Evolutionary conservation across 2,329 filamentous ascomycete species (phyloP).

Genomic region (Fusarium sp.): DNA sequence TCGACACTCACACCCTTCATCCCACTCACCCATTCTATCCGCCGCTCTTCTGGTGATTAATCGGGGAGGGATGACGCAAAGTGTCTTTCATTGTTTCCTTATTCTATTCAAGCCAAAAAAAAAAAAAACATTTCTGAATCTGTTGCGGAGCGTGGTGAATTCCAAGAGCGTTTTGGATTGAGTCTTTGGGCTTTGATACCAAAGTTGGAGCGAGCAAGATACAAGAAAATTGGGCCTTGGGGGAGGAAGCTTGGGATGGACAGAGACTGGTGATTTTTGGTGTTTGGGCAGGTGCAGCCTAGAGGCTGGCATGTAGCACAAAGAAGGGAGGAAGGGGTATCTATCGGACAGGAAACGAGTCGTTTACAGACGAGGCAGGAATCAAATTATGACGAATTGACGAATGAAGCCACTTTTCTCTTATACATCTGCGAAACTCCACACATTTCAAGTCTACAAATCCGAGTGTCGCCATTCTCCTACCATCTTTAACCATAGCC

Average conservation of each 20-base stretch:
- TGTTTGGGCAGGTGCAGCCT: constrained; percentile 1
- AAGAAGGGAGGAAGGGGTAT: neutral
- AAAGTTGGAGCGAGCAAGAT: neutral
- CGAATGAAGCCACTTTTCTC: neutral
- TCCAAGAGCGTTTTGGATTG: neutral
- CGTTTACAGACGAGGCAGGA: neutral
- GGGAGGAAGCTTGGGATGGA: neutral
- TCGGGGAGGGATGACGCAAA: neutral
- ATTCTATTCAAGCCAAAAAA: neutral
- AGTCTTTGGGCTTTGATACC: neutral
- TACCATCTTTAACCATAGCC: neutral
- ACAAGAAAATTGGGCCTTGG: neutral
- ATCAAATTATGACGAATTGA: neutral
- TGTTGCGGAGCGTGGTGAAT: neutral
- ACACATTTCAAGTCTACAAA: neutral
- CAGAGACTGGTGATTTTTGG: constrained; percentile 1
- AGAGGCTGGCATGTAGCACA: neutral
- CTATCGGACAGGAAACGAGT: neutral
- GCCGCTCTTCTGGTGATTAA: neutral
- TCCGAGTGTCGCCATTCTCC: neutral
- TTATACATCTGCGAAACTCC: neutral
- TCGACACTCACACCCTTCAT: neutral
- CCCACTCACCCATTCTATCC: neutral
- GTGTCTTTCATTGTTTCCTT: neutral
- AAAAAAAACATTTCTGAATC: neutral